Conservation (phyloP, 371 early-diverging fungal genomes). For the Thermomucor indicae-seudaticae region DNA sequence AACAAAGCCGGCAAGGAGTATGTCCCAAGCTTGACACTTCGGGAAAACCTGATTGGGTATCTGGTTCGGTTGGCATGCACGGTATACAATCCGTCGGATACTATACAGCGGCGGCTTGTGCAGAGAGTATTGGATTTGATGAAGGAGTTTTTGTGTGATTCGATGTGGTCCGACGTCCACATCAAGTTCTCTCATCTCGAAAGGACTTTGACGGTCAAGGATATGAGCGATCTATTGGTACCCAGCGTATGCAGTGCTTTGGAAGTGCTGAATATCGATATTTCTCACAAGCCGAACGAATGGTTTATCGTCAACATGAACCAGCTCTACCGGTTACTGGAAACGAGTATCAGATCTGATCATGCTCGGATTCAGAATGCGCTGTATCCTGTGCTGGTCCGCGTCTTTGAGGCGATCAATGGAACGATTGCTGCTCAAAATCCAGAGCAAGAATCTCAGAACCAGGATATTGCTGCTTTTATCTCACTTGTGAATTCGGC, state of each 20-base stretch:
- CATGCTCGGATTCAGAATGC: slow-evolving; percentile 57
- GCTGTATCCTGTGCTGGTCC: slow-evolving; percentile 65
- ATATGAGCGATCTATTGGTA: slow-evolving; percentile 33
- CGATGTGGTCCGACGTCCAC: slow-evolving; percentile 60
- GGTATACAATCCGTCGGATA: slow-evolving; percentile 50
- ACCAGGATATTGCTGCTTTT: slow-evolving; percentile 57
- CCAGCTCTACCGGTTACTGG: slow-evolving; percentile 64
- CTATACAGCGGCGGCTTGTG: slow-evolving; percentile 46
- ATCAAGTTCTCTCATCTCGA: slow-evolving; percentile 51
- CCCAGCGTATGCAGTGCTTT: slow-evolving; percentile 59
- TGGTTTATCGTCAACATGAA: slow-evolving; percentile 70
- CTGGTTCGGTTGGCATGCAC: slow-evolving; percentile 71
- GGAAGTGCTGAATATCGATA: slow-evolving; percentile 64
- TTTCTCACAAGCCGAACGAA: slow-evolving; percentile 53
- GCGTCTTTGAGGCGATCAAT: slow-evolving; percentile 55
- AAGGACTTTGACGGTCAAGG: slow-evolving; percentile 37
- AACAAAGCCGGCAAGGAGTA: slow-evolving; percentile 29
- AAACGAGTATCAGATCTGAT: slow-evolving; percentile 65
- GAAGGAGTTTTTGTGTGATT: slow-evolving; percentile 53
- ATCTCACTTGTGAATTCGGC: slow-evolving; percentile 56
- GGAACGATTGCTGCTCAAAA: slow-evolving; percentile 21
- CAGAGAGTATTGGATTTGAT: slow-evolving; percentile 62
- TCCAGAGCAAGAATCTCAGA: slow-evolving; percentile 26
- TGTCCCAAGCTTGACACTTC: slow-evolving; percentile 48
- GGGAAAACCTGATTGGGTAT: slow-evolving; percentile 68